Evolutionary conservation across 2,329 filamentous ascomycete genomes (phyloP), one percentile per base, ranked within the genome.

Genomic region (Neopestalotiopsis clavispora): DNA sequence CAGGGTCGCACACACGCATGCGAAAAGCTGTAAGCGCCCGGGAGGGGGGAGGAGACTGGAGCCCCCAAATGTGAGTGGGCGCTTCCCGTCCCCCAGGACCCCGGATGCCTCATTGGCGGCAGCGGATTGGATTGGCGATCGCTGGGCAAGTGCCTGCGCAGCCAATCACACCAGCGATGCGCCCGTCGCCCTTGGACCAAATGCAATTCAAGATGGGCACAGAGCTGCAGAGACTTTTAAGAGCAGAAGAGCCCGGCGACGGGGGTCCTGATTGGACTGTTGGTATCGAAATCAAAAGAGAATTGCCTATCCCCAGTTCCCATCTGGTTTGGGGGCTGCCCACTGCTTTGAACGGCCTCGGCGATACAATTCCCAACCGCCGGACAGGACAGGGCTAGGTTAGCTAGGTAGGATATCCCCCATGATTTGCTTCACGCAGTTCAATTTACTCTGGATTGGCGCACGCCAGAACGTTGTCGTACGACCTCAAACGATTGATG

Each of bases 51-150:
- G 23, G 23, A 28, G 23, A 28, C 23, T 28, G 23, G 23, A 28
- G 23, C 23, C 23, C 34, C 20, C 14, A 52, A 20, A 10, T 13
- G 20, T 60, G 14, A 66, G 52, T 67, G 65, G 65, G 65, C 65
- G 65, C 52, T 67, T 67, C 65, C 65, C 52, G 32, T 28, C 23
- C 23, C 23, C 40, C 34, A 38, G n/a, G 30, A 52, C 45, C 52
- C 65, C 42, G 42, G 28, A 30, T 40, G 34, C 34, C 45, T n/a
- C 56, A 30, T 59, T 66, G 32, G 28, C 17, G 52, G n/a, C 14
- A 59, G 49, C 65, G 63, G 65, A 67, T 67, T 67, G 65, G 65
- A 34, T 38, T 38, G 56, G 42, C 42, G 38, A 60, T 60, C 65
- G 12, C 10, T 34, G 56, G 32, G 40, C 20, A 59, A 13, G 20